Conservation (phyloP, 306 rosid genomes). For the Trichosanthes truncata region DNA sequence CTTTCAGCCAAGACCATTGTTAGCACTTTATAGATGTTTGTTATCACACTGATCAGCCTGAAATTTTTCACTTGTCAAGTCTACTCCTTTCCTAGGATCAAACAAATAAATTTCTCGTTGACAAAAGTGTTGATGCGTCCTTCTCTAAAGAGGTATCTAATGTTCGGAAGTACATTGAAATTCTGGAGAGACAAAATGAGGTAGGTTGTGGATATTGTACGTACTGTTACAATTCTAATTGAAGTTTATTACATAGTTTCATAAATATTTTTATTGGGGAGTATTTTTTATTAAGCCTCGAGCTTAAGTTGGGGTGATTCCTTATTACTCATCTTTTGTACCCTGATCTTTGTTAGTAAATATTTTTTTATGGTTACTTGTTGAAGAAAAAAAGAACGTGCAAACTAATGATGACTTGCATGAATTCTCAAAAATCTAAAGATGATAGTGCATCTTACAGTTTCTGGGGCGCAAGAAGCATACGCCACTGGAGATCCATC, state of each 20-base stretch:
- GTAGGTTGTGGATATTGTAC: neutral
- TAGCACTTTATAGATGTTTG: neutral
- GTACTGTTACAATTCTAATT: neutral
- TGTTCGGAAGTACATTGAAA: neutral
- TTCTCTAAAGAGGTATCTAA: neutral
- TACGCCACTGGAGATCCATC: conserved; percentile 69
- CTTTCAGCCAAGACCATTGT: neutral
- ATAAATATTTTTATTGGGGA: neutral
- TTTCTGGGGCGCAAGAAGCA: conserved; percentile 58
- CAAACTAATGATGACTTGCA: conserved; percentile 4
- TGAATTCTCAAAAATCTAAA: conserved; percentile 4
- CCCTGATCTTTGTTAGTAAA: neutral
- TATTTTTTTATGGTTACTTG: neutral
- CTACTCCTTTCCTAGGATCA: neutral
- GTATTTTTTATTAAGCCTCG: neutral
- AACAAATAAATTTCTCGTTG: neutral
- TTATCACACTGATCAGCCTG: neutral
- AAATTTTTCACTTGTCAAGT: neutral
- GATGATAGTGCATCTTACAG: neutral
- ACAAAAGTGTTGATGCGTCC: neutral
- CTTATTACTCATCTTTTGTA: neutral
- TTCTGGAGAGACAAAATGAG: neutral
- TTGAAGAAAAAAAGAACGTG: neutral
- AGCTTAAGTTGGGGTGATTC: neutral
- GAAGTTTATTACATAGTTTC: neutral